Base-by-base conservation (phyloP, 805 yeast species). In the Starmerella scarabaei region DNA sequence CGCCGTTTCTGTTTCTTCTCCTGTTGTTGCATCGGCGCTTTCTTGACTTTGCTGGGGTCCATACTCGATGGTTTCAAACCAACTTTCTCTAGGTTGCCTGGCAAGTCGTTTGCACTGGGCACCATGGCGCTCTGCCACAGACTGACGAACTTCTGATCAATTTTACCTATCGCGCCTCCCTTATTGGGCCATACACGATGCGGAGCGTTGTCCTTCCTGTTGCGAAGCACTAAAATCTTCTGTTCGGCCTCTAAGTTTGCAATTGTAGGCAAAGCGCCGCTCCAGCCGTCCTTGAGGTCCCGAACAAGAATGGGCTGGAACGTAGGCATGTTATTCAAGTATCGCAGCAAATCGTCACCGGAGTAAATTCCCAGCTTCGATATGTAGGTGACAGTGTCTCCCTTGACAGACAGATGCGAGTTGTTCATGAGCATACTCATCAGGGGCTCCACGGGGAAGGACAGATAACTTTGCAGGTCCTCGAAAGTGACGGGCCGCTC, bases 21-120 rank as follows among this genome's bases (percentile, higher is more conserved):
- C 24, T 63, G 65, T 1, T 68, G 62, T 15, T 66, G 69, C 34
- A 71, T 72, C 41, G 71, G 73, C 2, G 40, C 47, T 56, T 76
- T 79, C 61, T 78, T 82, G 44, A 85, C 63, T n/a, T 81, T 73
- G 31, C 85, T 82, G n/a, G 98, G 97, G 57, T 91, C 98, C n/a
- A 85, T 91, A 55, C 91, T 80, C 0, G 97, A 88, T 8, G 98
- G 98, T 59, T 85, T 91, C 59, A 91, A 70, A n/a, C 94, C 88
- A 44, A 81, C 76, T 44, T 76, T 82, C 43, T 79, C 71, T 47
- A 91, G 68, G 42, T 75, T 73, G 40, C 77, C 74, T 20, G 93
- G 93, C 45, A 91, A 66, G 41, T 79, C 93, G 38, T 80, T 79
- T 21, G 77, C 75, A 23, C 78, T 77, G 3, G 98, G 98, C 24